Percentiles rank a stretch among this genome's conserved stretches.
phyloP scores from a whole-genome alignment of 2,329 filamentous ascomycete species.

The Calonectria pseudoturangicola region DNA sequence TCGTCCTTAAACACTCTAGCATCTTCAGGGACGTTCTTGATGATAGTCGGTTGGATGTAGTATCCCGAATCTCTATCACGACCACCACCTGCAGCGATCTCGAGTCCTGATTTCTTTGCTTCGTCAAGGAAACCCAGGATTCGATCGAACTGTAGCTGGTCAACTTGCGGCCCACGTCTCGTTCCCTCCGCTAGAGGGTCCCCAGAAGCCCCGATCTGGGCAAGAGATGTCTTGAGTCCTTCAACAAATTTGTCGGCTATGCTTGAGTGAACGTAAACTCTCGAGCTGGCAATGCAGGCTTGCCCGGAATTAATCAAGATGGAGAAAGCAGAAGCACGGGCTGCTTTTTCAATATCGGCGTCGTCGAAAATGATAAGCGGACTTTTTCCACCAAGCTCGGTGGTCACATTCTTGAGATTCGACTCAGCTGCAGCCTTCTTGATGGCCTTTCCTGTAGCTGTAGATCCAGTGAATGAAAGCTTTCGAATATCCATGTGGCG shows the following conservation, averaged over 20 bases:
- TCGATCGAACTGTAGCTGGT: neutral
- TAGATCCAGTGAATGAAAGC: neutral
- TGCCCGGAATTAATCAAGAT: neutral
- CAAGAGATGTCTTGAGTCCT: neutral
- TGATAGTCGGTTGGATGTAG: neutral
- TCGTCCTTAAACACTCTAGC: neutral
- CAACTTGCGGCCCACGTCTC: neutral
- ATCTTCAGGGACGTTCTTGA: neutral
- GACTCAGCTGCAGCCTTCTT: neutral
- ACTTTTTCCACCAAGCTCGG: neutral
- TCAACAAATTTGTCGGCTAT: neutral
- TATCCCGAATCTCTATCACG: neutral
- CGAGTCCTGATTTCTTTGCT: neutral
- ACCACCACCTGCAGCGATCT: neutral
- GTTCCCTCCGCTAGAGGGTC: neutral
- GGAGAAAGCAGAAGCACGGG: neutral
- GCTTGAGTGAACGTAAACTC: neutral
- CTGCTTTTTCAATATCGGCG: neutral
- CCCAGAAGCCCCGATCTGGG: neutral
- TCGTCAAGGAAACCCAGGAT: neutral
- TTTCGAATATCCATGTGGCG: neutral
- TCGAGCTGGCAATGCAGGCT: neutral
- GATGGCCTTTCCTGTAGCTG: neutral
- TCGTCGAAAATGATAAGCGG: neutral
- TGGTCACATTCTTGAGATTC: neutral